These are phyloP conservation scores for Cladophialophora carrionii DNA, from an alignment of 2,329 filamentous ascomycete genomes.

Conservation along the genomic window DNA sequence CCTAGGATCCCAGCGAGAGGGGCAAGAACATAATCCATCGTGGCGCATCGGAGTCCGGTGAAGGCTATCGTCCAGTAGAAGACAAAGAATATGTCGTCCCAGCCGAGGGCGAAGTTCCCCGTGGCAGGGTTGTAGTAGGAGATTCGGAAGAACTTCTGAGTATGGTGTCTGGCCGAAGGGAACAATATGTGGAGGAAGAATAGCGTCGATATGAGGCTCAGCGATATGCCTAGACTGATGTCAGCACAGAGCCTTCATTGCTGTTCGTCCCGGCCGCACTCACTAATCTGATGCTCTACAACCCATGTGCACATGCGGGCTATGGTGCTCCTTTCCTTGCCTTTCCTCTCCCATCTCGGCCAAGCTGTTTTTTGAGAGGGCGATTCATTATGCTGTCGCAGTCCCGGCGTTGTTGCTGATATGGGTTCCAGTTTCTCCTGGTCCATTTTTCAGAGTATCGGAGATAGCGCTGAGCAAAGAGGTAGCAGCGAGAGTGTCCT, in stretches of 20 bases:
- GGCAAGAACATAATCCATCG: constrained; percentile 84
- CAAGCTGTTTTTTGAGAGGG: constrained; percentile 39
- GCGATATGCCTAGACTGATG: constrained; percentile 67
- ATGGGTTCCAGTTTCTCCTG: constrained; percentile 32
- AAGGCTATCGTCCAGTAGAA: constrained; percentile 79
- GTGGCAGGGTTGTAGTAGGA: constrained; percentile 76
- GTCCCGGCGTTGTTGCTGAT: constrained; percentile 12
- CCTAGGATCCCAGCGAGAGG: constrained; percentile 75
- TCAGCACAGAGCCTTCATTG: constrained; percentile 1
- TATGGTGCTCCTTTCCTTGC: constrained; percentile 38
- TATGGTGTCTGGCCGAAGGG: constrained; percentile 75
- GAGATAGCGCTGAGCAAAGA: constrained; percentile 10
- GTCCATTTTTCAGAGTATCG: constrained; percentile 14
- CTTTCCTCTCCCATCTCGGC: constrained; percentile 37
- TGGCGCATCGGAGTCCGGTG: constrained; percentile 78
- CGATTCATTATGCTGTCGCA: constrained; percentile 32
- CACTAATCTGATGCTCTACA: constrained; percentile 40
- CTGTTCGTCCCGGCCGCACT: constrained; percentile 4
- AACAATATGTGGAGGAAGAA: constrained; percentile 80
- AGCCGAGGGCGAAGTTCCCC: constrained; percentile 73
- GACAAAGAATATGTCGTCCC: constrained; percentile 78
- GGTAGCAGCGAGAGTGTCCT: not conserved
- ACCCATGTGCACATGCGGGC: constrained; percentile 37
- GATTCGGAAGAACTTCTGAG: constrained; percentile 84
- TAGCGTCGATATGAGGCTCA: constrained; percentile 82